Conservation (phyloP, 2,329 filamentous ascomycete genomes). For the Talaromyces sp. region DNA sequence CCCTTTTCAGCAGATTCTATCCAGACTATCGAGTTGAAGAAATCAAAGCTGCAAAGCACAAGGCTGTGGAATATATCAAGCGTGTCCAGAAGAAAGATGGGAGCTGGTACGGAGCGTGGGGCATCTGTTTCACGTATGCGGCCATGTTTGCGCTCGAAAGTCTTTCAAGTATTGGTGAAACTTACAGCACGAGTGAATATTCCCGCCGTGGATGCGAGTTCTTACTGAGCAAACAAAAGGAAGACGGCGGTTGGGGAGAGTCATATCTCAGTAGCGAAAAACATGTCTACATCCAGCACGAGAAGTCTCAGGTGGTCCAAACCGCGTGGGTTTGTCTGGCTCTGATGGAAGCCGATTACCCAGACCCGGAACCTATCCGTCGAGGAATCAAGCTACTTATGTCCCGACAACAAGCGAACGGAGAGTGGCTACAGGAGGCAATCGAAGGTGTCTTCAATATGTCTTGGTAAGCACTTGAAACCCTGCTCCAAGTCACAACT, state of each 20-base stretch:
- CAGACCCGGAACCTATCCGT: constrained; percentile 65
- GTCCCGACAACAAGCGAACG: constrained; percentile 76
- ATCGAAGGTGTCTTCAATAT: constrained; percentile 99
- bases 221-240: constrained; percentile 74
- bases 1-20: constrained; percentile 74
- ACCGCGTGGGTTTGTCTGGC: constrained; percentile 86
- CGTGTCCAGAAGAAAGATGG: constrained; percentile 71
- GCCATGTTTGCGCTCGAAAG: constrained; percentile 94
- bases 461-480: constrained; percentile 62
- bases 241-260: constrained; percentile 94
- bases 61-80: constrained; percentile 79
- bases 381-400: constrained; percentile 77
- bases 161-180: constrained; percentile 74
- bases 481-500: neutral
- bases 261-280: constrained; percentile 82
- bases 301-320: constrained; percentile 82
- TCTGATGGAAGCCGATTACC: constrained; percentile 76
- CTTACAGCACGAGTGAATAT: constrained; percentile 65
- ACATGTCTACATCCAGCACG: constrained; percentile 69
- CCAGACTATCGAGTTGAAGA: constrained; percentile 73
- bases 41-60: constrained; percentile 65
- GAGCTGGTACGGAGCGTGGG: constrained; percentile 98
- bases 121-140: constrained; percentile 96
- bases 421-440: constrained; percentile 90
- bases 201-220: constrained; percentile 78